These are phyloP conservation scores for Xylariales sp. DNA, from an alignment of 2,329 filamentous ascomycete species.

Conservation along the genomic window DNA sequence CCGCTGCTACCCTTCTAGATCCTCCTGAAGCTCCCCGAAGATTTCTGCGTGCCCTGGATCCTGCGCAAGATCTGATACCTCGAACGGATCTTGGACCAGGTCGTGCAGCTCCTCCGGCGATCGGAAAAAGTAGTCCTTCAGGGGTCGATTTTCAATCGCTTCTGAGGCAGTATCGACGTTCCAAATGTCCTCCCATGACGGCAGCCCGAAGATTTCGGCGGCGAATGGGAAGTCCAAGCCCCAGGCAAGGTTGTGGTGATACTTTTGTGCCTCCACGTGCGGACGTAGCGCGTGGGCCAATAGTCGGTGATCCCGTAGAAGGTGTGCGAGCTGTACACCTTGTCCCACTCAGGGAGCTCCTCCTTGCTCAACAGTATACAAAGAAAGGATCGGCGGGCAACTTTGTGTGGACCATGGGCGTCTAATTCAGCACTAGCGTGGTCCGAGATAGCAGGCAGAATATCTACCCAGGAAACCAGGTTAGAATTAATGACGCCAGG, in stretches of 20 bases:
- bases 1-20: constrained; percentile 1
- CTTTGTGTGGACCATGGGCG: neutral
- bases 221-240: constrained; percentile 44
- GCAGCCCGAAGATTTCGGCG: constrained; percentile 37
- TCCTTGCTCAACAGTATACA: neutral
- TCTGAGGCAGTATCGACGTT: constrained; percentile 21
- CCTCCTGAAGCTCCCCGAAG: neutral
- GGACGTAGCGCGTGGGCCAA: constrained; percentile 42
- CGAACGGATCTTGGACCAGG: constrained; percentile 36
- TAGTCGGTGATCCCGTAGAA: constrained; percentile 46
- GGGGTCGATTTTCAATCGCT: constrained; percentile 32
- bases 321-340: constrained; percentile 46
- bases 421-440: constrained; percentile 22
- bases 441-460: constrained; percentile 40
- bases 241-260: constrained; percentile 40
- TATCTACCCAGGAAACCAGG: constrained; percentile 40
- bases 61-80: constrained; percentile 37
- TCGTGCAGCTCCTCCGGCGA: constrained; percentile 44
- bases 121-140: constrained; percentile 38
- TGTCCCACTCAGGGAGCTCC: neutral
- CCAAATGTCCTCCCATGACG: constrained; percentile 40
- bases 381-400: neutral
- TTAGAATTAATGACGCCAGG: constrained; percentile 32
- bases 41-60: neutral
- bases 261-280: constrained; percentile 40